phyloP scores from a whole-genome alignment of 176 grass and related monocot genomes.

The Melocanna baccifera region DNA sequence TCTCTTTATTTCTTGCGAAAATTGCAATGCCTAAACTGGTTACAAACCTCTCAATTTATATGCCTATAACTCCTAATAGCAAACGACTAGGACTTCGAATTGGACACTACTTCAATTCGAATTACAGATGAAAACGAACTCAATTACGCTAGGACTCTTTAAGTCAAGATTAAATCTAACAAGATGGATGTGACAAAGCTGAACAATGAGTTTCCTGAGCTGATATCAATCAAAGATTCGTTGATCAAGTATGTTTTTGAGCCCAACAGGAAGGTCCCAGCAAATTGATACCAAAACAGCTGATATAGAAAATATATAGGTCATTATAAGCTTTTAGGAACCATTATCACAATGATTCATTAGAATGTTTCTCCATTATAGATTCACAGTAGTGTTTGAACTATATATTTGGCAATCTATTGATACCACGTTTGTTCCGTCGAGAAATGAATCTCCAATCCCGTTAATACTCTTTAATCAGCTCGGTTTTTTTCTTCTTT shows the following conservation, averaged over 20 bases:
- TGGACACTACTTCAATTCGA: no score
- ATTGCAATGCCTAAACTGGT: no score
- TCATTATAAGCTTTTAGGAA: conserved; percentile 22
- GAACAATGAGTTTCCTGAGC: conserved; percentile 68
- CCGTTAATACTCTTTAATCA: neutral
- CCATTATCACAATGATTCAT: conserved; percentile 2
- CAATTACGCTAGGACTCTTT: no score
- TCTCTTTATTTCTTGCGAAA: no score
- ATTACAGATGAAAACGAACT: no score
- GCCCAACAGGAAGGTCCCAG: conserved; percentile 67
- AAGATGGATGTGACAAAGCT: conserved; percentile 65
- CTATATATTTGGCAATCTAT: conserved; percentile 22
- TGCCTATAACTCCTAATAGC: no score
- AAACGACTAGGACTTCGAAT: no score
- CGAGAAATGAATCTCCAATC: conserved; percentile 18
- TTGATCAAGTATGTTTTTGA: conserved; percentile 77
- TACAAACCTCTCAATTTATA: no score
- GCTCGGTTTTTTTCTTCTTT: neutral
- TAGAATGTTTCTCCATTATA: conserved; percentile 32
- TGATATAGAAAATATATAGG: conserved; percentile 26
- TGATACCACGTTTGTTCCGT: conserved; percentile 20
- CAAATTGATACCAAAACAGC: conserved; percentile 19
- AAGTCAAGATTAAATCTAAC: no score
- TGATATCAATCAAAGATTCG: conserved; percentile 72
- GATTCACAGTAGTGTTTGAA: conserved; percentile 21